Base-by-base conservation (phyloP, 1,139 yeast genomes). In the Kluyveromyces marxianus region DNA sequence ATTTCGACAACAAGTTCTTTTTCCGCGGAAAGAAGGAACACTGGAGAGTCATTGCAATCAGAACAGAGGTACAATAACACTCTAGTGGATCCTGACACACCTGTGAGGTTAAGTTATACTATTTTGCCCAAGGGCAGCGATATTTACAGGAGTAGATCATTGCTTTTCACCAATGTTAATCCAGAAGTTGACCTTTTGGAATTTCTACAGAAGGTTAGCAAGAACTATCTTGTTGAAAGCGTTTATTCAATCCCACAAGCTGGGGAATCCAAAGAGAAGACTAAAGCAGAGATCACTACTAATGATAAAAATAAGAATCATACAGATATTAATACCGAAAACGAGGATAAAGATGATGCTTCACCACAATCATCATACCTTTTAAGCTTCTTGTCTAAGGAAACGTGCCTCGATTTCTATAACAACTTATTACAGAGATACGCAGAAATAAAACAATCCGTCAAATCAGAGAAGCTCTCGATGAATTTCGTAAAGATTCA, bases 401-500 rank as follows among this genome's bases (percentile, higher is more conserved):
- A 62, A 60, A 72, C 56, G 52, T 76, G 74, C 54, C 66, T 58
- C 57, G 72, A 54, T 62, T 81, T 70, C 58, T 80, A 63, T 68
- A 69, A 65, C 57, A 71, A 59, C 51, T 65, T 54, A 41, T 67
- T 56, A 67, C 80, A 49, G 61, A 70, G 50, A 62, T 68, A 57
- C 63, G 71, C 66, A 65, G 77, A 59, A 54, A 69, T 63, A 53
- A 75, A 66, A 59, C 67, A 60, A 50, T 66, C 58, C 53, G 69
- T 66, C 43, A 70, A 55, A 47, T 80, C 71, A 41, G 71, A 73
- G 28, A 66, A 69, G 5, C 58, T 79, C 42, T 63, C 68, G 41
- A 71, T 88, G 35, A 82, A 83, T 26, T 85, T 94, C 81, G 86
- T 87, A 7, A 72, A 75, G 44, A 73, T 83, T 44, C 70, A 79